phyloP scores from a whole-genome alignment of 352 stramenopile genomes.

The Globisporangium viniferum region DNA sequence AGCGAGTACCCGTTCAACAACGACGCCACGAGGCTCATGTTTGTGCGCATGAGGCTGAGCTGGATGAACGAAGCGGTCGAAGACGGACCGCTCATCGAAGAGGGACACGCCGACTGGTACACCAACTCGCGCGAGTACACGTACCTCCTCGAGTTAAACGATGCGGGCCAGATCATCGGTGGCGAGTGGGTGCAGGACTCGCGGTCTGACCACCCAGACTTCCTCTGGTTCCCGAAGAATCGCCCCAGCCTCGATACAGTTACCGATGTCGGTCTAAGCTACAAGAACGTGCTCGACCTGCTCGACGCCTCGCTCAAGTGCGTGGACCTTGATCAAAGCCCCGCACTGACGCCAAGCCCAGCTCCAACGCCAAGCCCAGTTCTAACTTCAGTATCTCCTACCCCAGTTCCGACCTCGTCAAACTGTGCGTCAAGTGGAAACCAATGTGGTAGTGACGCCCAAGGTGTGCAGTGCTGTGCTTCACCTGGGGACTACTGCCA shows the following conservation, averaged over 20 bases:
- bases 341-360: background rate
- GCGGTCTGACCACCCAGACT: constrained; percentile 15
- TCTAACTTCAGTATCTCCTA: background rate
- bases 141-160: constrained; percentile 4
- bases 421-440: constrained; percentile 3
- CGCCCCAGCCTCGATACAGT: background rate
- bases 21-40: constrained; percentile 11
- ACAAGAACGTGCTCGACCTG: constrained; percentile 5
- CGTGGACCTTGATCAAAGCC: background rate
- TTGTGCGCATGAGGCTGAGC: constrained; percentile 11
- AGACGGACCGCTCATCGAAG: constrained; percentile 9
- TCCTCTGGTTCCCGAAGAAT: constrained; percentile 15
- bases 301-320: constrained; percentile 14
- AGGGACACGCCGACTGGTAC: constrained; percentile 2
- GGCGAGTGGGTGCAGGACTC: constrained; percentile 8
- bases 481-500: constrained; percentile 14
- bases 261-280: constrained; percentile 12
- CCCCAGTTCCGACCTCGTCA: background rate
- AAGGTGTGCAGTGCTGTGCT: constrained; percentile 26
- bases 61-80: constrained; percentile 17
- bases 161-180: background rate
- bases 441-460: constrained; percentile 17
- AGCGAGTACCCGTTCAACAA: constrained; percentile 22
- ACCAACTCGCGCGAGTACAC: constrained; percentile 2
- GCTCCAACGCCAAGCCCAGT: background rate